These are phyloP conservation scores for Setomelanomma holmii DNA, from an alignment of 2,329 filamentous ascomycete species.

Conservation along the genomic window DNA sequence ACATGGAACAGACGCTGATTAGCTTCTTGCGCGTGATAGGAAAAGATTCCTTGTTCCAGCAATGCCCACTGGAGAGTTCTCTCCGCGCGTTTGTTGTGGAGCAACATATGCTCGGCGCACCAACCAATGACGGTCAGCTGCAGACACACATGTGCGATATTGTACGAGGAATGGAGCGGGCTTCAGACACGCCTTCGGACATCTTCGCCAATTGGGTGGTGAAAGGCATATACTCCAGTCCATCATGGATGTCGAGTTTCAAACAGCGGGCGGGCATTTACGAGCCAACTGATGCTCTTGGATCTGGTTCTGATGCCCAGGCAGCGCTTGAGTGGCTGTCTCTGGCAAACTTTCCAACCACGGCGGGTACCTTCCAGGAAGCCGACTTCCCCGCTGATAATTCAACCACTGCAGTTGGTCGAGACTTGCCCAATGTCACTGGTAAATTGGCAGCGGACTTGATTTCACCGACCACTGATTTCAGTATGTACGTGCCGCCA, in stretches of 20 bases:
- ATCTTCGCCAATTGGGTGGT: slow-evolving; percentile 33
- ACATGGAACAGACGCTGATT: not conserved
- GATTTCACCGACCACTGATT: not conserved
- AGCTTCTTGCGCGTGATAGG: not conserved
- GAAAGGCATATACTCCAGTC: slow-evolving; percentile 23
- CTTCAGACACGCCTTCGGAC: slow-evolving; percentile 27
- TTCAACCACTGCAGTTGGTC: too few species aligned
- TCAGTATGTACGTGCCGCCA: slow-evolving; percentile 8
- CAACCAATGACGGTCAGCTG: slow-evolving; percentile 17
- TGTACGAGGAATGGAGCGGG: slow-evolving; percentile 27
- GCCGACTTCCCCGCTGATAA: too few species aligned
- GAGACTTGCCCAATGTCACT: not conserved
- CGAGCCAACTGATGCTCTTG: not conserved
- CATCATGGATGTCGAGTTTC: slow-evolving; percentile 19
- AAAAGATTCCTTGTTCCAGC: slow-evolving; percentile 29
- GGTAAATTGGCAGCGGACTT: not conserved
- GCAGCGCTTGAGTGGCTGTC: not conserved
- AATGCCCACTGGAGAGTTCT: slow-evolving; percentile 29
- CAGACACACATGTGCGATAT: slow-evolving; percentile 32
- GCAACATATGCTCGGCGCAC: slow-evolving; percentile 4
- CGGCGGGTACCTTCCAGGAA: not conserved
- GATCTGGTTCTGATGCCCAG: not conserved
- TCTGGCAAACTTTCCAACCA: not conserved
- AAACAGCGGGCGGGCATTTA: slow-evolving; percentile 16
- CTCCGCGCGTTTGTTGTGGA: slow-evolving; percentile 23